Conservation (phyloP, 2,329 filamentous ascomycete genomes). For the Fusarium bulbicola region DNA sequence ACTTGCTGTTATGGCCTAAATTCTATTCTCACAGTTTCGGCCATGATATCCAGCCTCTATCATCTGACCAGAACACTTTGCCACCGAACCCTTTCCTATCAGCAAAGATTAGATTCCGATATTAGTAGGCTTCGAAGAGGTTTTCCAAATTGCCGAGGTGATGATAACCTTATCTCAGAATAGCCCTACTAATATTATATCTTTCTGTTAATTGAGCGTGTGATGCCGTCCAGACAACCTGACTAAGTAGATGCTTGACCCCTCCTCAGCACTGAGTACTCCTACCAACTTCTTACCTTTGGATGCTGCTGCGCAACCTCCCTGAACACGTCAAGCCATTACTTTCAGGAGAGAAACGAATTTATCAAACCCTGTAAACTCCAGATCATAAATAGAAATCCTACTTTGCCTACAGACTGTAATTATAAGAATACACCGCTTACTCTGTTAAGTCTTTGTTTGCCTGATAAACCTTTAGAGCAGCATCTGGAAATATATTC, state of each 20-base stretch:
- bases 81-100: rapidly evolving
- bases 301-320: neutral
- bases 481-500: rapidly evolving
- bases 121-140: neutral
- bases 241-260: neutral
- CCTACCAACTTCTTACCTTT: neutral
- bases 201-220: neutral
- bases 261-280: neutral
- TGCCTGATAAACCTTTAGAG: neutral
- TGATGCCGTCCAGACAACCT: neutral
- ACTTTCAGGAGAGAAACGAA: neutral
- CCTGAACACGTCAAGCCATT: neutral
- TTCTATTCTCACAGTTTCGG: neutral
- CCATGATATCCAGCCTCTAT: neutral
- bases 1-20: neutral
- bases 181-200: neutral
- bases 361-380: rapidly evolving
- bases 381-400: neutral
- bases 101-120: neutral
- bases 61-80: neutral
- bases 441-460: neutral
- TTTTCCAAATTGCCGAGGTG: neutral
- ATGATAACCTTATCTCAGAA: neutral
- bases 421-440: neutral
- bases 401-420: neutral